A percentile compares a stretch with the other conserved stretches of the same genome.
phyloP scores from a whole-genome alignment of 2,329 filamentous ascomycete species.

The Alternaria gansuensis region DNA sequence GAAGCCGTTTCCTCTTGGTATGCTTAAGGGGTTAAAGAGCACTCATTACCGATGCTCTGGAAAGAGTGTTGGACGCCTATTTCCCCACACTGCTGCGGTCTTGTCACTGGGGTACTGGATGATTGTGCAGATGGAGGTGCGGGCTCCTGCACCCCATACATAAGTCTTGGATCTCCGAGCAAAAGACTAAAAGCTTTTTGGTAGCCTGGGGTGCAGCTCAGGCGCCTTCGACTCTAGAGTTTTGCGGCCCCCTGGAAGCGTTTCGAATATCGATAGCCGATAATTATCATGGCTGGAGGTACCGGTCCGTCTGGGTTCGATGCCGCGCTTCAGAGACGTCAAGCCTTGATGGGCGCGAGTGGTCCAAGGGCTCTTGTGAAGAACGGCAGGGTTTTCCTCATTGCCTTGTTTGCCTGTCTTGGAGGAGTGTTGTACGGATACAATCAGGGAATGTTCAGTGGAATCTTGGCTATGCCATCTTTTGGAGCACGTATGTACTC shows the following conservation, averaged over 20 bases:
- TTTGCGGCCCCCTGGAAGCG: neutral
- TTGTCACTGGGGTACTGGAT: conserved; percentile 31
- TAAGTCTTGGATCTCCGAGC: conserved; percentile 13
- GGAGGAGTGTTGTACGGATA: conserved; percentile 71
- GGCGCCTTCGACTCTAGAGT: conserved; percentile 1
- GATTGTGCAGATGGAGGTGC: conserved; percentile 22
- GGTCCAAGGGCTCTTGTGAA: conserved; percentile 61
- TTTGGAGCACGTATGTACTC: conserved; percentile 53
- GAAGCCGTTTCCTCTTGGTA: conserved; percentile 18
- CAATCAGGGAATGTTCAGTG: conserved; percentile 80
- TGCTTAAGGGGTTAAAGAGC: conserved; percentile 22
- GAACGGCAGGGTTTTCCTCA: conserved; percentile 64
- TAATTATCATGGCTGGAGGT: conserved; percentile 36
- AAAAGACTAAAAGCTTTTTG: conserved; percentile 15
- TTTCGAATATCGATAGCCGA: conserved; percentile 8
- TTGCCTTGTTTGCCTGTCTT: conserved; percentile 63
- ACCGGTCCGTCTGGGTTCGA: conserved; percentile 31
- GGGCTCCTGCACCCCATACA: conserved; percentile 16
- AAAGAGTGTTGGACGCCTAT: conserved; percentile 16
- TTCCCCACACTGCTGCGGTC: conserved; percentile 20
- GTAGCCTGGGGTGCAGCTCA: conserved; percentile 4
- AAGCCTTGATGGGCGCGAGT: conserved; percentile 38
- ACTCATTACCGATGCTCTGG: conserved; percentile 17
- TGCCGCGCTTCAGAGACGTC: conserved; percentile 35
- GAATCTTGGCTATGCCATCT: conserved; percentile 65